Conservation (phyloP, 2,329 filamentous ascomycete genomes). For the Colletotrichum lindemuthianum region DNA sequence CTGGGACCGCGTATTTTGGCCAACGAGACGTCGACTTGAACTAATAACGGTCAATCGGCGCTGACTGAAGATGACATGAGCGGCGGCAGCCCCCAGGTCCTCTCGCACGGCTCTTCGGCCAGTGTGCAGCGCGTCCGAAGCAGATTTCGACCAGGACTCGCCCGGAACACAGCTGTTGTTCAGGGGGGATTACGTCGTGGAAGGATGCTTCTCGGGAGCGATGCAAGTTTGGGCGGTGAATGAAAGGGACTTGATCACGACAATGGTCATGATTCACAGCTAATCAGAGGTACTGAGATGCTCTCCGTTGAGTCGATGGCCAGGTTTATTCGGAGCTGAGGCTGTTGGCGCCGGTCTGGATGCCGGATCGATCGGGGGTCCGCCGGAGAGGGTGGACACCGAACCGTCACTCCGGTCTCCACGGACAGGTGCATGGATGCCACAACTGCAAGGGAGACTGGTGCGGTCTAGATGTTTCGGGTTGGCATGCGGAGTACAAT, state of each 20-base stretch:
- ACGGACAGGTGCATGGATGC: slow-evolving; percentile 1
- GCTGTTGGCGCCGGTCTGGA: slow-evolving; percentile 11
- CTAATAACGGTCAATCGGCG: background rate
- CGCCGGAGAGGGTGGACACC: slow-evolving; percentile 16
- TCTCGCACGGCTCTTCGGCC: too few species aligned
- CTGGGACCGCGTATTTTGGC: slow-evolving; percentile 19
- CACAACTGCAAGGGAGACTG: slow-evolving; percentile 1
- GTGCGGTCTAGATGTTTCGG: background rate
- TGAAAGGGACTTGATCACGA: too few species aligned
- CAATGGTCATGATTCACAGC: background rate
- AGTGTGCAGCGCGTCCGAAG: too few species aligned
- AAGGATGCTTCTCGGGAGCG: too few species aligned
- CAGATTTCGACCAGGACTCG: too few species aligned
- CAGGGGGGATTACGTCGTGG: too few species aligned
- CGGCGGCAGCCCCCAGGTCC: background rate
- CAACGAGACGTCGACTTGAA: slow-evolving; percentile 4
- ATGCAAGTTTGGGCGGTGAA: too few species aligned
- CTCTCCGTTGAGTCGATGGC: background rate
- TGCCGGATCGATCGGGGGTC: slow-evolving; percentile 29
- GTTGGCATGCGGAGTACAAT: too few species aligned
- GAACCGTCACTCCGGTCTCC: background rate
- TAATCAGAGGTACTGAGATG: background rate
- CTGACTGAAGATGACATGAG: background rate
- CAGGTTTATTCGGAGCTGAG: slow-evolving; percentile 8
- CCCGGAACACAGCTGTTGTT: too few species aligned